Evolutionary conservation across 345 rosid species (phyloP), one percentile per base, ranked within the genome.

Genomic region (Salix arbutifolia): DNA sequence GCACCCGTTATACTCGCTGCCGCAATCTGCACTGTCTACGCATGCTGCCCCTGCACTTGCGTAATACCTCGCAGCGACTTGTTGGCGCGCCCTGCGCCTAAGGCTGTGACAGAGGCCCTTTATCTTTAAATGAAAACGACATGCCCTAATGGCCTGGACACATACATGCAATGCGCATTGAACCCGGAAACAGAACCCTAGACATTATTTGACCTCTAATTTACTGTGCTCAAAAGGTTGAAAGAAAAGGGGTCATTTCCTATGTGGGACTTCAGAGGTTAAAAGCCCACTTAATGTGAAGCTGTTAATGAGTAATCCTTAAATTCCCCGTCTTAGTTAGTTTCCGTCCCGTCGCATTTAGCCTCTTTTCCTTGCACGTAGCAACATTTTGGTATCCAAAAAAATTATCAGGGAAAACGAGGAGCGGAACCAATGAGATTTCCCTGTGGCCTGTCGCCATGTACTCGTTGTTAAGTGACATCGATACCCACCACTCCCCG

Each of bases 91-190:
- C 30, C 30, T 28, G 30, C 30, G 30, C 30, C 30, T 28, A 28
- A 28, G 30, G 30, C 30, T 28, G 30, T 28, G 30, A 28, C 30
- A 28, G n/a, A n/a, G 76, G 65, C 58, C 31, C 58, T 23, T 11
- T 69, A 28, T 35, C 35, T 75, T 35, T 17, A 67, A 19, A 52
- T 76, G 73, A 76, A 67, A 75, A 56, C 12, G 73, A 56, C 78
- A 25, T 11, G 67, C 67, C 65, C 52, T 67, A 1, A 65, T 53
- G 37, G 37, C 21, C 28, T 17, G 67, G 72, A 53, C 73, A 58
- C 42, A 3, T 26, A 40, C 68, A 38, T 75, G 30, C 73, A 53
- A 5, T 75, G 67, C 73, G 65, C 70, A 40, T 56, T 3, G 73
- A 30, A 46, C 31, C 33, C 8, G 23, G 21, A 30, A 48, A 10